Base-by-base conservation (phyloP, 371 early-diverging fungal species). In the Mortierella sp. region DNA sequence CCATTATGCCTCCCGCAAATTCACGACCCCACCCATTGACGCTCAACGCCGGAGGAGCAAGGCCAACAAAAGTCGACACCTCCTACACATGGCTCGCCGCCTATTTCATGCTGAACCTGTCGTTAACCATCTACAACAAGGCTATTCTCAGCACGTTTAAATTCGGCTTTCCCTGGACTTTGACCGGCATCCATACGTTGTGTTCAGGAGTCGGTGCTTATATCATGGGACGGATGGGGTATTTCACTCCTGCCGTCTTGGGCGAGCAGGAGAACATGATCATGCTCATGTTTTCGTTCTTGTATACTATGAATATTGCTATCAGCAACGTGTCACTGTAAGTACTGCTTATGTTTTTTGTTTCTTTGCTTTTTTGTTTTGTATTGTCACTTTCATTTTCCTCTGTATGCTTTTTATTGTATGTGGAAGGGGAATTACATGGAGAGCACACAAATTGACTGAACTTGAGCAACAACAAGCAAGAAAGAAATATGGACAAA, bases 231-330 rank as follows among this genome's bases (percentile, higher is more conserved):
- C 58, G 78, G 44, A 48, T 89, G 63, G 94, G 94, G 6, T 60
- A 90, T n/a, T 95, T 95, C 81, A 86, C 86, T 45, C 96, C 95
- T 10, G 84, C 89, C 48, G 84, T 84, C 48, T 88, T 95, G 57
- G 91, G 90, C 58, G 89, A 85, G 52, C 90, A 89, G 13, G 96
- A 96, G 76, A 91, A 90, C 72, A 83, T 91, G 82, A 85, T 94
- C 52, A 93, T 97, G 92, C 87, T 95, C 77, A 88, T 92, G 80
- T 97, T 97, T 85, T 97, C 97, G 7, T 89, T 95, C 26, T 92
- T 97, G 13, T 97, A 96, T 89, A 97, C 97, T 5, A 92, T 95
- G 80, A 97, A 97, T 82, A 97, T 97, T 74, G 97, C 96, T 68
- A 93, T 96, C 52, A 94, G 94, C 81, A 97, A 96, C 84, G 94